phyloP scores from a whole-genome alignment of 768 basidiomycete species.

The Lactarius sanguifluus region DNA sequence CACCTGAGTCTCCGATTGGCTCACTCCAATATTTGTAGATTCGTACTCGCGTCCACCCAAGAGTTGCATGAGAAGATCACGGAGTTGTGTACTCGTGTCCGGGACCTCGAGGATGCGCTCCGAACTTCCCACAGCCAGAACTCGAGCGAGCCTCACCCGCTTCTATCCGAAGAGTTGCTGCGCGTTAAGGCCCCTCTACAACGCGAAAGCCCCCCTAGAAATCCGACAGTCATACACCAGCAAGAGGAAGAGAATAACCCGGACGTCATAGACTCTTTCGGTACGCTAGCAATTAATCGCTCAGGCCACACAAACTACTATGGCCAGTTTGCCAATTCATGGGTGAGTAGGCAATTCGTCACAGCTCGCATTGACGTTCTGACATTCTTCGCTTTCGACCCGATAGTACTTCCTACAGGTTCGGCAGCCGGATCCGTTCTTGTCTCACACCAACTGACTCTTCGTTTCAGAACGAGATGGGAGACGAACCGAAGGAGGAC shows the following conservation, averaged over 20 bases:
- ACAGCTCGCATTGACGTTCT: constrained; percentile 15
- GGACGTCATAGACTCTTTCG: constrained; percentile 78
- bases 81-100: constrained; percentile 68
- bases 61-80: constrained; percentile 82
- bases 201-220: constrained; percentile 45
- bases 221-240: constrained; percentile 41
- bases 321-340: constrained; percentile 74
- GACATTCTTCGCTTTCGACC: constrained; percentile 24
- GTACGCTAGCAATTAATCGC: constrained; percentile 70
- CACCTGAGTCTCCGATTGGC: background rate
- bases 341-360: constrained; percentile 47
- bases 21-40: constrained; percentile 43
- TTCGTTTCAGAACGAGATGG: constrained; percentile 57
- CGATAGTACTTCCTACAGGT: constrained; percentile 74
- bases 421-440: constrained; percentile 29
- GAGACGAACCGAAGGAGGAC: constrained; percentile 54
- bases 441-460: constrained; percentile 21
- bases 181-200: constrained; percentile 76
- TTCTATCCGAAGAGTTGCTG: constrained; percentile 70
- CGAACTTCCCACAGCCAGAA: constrained; percentile 57
- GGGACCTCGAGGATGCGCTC: constrained; percentile 73
- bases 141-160: constrained; percentile 60
- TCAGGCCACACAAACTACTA: constrained; percentile 75
- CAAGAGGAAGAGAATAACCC: constrained; percentile 60
- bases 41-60: constrained; percentile 76